Conservation (phyloP, 2,329 filamentous ascomycete species). For the Fusarium penzigii region DNA sequence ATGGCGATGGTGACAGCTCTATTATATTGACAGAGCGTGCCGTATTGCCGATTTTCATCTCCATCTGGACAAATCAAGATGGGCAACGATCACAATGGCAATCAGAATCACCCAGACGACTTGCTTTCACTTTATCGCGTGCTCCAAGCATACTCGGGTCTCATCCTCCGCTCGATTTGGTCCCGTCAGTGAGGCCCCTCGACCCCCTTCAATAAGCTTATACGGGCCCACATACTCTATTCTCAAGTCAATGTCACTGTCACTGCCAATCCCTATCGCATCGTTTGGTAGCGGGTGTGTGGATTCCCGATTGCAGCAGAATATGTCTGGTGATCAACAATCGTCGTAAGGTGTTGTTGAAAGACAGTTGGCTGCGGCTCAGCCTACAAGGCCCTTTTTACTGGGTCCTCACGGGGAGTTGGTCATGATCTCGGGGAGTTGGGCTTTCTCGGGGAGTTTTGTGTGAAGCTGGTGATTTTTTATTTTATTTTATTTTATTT, state of each 20-base stretch:
- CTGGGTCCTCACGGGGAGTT: conserved; percentile 16
- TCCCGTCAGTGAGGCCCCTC: conserved; percentile 10
- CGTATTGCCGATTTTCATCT: conserved; percentile 2
- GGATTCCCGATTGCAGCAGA: conserved; percentile 1
- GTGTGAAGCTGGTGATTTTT: not conserved
- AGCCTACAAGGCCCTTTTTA: conserved; percentile 1
- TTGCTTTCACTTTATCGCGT: not conserved
- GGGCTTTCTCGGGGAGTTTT: conserved; percentile 13
- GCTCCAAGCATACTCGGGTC: not conserved
- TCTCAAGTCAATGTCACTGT: conserved; percentile 1
- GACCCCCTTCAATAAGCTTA: conserved; percentile 19
- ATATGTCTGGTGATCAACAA: not conserved
- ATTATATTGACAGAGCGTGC: not conserved
- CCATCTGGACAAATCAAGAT: conserved; percentile 7
- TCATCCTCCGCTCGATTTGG: conserved; percentile 2
- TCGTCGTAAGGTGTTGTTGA: conserved; percentile 11
- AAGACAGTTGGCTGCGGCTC: conserved; percentile 2
- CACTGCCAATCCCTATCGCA: not conserved
- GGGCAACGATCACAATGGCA: not conserved
- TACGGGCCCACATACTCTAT: conserved; percentile 15
- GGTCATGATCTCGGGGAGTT: conserved; percentile 6
- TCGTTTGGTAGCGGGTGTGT: conserved; percentile 1
- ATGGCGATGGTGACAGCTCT: conserved; percentile 23
- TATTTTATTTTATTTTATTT: too few relatives aligned
- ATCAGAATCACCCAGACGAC: not conserved